A percentile compares a stretch with the other conserved stretches of the same genome.
Evolutionary conservation across 2,329 filamentous ascomycete species (phyloP).

Genomic region (Xylaria arbuscula): DNA sequence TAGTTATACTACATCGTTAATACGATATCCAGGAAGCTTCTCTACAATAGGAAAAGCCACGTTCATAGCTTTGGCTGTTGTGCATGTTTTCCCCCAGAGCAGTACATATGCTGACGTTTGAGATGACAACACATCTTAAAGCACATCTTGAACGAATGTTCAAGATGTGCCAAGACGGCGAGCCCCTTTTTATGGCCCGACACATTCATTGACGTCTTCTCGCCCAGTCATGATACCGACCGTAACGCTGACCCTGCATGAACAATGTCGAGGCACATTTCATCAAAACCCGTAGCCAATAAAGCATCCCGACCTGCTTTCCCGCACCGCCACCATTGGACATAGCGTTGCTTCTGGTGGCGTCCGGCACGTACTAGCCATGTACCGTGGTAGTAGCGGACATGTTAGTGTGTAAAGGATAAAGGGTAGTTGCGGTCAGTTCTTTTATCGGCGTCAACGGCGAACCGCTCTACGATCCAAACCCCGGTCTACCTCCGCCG

Average conservation of each 20-base stretch:
- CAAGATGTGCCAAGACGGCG: slow-evolving; percentile 26
- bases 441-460: slow-evolving; percentile 30
- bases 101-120: not conserved
- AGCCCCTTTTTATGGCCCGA: slow-evolving; percentile 31
- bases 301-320: slow-evolving; percentile 23
- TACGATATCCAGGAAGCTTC: not conserved
- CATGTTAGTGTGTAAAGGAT: not conserved
- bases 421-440: not conserved
- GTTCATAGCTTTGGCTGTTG: not conserved
- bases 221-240: slow-evolving; percentile 27
- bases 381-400: not conserved
- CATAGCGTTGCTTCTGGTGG: slow-evolving; percentile 10
- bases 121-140: slow-evolving; percentile 17
- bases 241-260: slow-evolving; percentile 35
- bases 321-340: slow-evolving; percentile 25
- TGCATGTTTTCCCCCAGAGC: not conserved
- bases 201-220: slow-evolving; percentile 12
- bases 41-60: not conserved
- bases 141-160: slow-evolving; percentile 17
- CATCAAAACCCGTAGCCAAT: slow-evolving; percentile 39
- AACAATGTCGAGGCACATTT: slow-evolving; percentile 37
- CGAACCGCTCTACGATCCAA: not conserved
- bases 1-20: not conserved
- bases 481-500: not conserved
- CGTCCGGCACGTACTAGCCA: not conserved